Evolutionary conservation across 768 basidiomycete species (phyloP).

Genomic region (Roridomyces roridus): DNA sequence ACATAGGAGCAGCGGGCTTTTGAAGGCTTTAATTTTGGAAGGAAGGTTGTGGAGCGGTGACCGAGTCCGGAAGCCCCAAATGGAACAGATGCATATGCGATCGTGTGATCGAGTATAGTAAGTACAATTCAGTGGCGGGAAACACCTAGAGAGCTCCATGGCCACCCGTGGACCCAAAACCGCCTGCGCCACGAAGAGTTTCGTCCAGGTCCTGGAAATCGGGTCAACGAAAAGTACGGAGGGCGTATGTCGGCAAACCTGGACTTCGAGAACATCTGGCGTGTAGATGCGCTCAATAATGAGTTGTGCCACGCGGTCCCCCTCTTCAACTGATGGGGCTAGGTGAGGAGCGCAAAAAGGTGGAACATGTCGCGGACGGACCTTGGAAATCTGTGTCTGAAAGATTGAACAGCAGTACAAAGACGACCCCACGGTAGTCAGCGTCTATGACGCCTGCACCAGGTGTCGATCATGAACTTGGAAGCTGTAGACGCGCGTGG

Average conservation of each 20-base stretch:
- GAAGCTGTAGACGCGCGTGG: conserved; percentile 60
- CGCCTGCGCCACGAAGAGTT: conserved; percentile 82
- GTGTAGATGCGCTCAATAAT: conserved; percentile 91
- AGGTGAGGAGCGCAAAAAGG: neutral
- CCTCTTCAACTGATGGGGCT: conserved; percentile 76
- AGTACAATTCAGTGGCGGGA: conserved; percentile 6
- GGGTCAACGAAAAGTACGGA: conserved; percentile 9
- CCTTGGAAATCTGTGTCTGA: conserved; percentile 90
- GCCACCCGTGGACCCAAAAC: conserved; percentile 96
- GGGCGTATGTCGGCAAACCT: conserved; percentile 55
- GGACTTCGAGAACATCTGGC: conserved; percentile 85
- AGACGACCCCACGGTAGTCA: conserved; percentile 92
- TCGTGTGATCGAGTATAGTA: neutral
- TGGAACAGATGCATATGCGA: neutral
- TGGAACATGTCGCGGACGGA: conserved; percentile 32
- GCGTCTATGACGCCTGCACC: conserved; percentile 98
- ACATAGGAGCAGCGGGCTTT: neutral
- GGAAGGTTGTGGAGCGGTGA: neutral
- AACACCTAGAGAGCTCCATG: conserved; percentile 54
- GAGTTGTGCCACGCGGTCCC: conserved; percentile 95
- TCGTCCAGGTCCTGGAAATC: conserved; percentile 76
- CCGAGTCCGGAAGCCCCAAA: neutral
- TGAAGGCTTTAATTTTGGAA: neutral
- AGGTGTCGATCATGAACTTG: conserved; percentile 97
- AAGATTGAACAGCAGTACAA: conserved; percentile 92